A percentile compares a stretch with the other conserved stretches of the same genome.
Evolutionary conservation across 352 stramenopile genomes (phyloP).

Genomic region (Globisporangium spinosum): DNA sequence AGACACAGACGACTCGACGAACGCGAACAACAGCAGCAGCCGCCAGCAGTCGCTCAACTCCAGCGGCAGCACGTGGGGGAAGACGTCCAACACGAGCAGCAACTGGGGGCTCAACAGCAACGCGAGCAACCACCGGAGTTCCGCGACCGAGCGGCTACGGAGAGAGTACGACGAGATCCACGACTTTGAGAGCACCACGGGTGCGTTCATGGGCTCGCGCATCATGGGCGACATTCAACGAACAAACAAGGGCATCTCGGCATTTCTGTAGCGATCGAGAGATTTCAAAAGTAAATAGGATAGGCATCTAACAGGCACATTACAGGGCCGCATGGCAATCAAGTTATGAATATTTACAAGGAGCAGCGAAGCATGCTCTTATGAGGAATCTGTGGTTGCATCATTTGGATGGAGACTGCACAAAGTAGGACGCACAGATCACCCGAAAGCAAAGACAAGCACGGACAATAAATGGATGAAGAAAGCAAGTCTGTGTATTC

Average conservation of each 20-base stretch:
- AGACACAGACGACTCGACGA: conserved; percentile 10
- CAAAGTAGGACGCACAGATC: too few species aligned
- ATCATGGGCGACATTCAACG: conserved; percentile 14
- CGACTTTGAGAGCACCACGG: conserved; percentile 9
- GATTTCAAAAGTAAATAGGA: background rate
- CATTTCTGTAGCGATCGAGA: conserved; percentile 11
- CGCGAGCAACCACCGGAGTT: conserved; percentile 8
- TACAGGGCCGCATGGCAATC: background rate
- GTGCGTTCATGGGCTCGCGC: conserved; percentile 16
- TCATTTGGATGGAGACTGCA: too few species aligned
- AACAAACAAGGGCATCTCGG: conserved; percentile 10
- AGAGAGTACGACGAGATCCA: conserved; percentile 18
- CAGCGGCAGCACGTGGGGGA: conserved; percentile 16
- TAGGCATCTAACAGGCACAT: background rate
- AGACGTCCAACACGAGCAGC: conserved; percentile 8
- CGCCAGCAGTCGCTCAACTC: conserved; percentile 13
- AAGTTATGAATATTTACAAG: conserved; percentile 7
- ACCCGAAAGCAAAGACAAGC: too few species aligned
- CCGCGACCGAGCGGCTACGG: conserved; percentile 6
- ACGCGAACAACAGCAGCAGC: conserved; percentile 11
- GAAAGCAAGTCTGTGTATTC: background rate
- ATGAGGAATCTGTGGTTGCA: background rate
- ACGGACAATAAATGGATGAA: too few species aligned
- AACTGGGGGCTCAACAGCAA: conserved; percentile 14
- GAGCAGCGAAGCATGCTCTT: background rate